Conservation (phyloP, 495 filamentous ascomycete genomes). For the Aspergillus steynii region DNA sequence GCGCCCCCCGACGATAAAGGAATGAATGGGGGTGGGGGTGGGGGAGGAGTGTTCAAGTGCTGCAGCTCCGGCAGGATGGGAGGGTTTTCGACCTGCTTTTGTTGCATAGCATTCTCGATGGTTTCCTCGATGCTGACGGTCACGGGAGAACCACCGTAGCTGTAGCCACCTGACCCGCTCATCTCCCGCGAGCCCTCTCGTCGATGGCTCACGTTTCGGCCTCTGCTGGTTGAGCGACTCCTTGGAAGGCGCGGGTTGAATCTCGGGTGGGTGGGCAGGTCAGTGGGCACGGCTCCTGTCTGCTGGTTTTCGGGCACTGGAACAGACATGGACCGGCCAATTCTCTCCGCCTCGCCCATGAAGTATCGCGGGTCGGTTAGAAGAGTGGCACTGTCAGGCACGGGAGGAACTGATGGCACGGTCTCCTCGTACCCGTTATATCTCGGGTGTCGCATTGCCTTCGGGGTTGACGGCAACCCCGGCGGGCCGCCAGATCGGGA, state of each 20-base stretch:
- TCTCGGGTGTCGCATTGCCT: slow-evolving; percentile 79
- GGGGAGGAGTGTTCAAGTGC: slow-evolving; percentile 72
- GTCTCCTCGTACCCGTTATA: slow-evolving; percentile 57
- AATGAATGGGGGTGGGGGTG: slow-evolving; percentile 49
- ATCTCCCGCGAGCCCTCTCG: slow-evolving; percentile 39
- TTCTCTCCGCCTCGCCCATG: slow-evolving; percentile 52
- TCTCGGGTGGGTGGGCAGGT: slow-evolving; percentile 56
- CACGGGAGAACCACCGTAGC: slow-evolving; percentile 35
- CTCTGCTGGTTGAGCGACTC: slow-evolving; percentile 47
- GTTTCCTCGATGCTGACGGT: slow-evolving; percentile 67
- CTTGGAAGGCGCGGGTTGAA: slow-evolving; percentile 55
- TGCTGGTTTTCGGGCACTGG: slow-evolving; percentile 61
- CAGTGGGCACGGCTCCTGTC: slow-evolving; percentile 40
- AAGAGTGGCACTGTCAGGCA: slow-evolving; percentile 56
- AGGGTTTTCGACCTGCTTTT: slow-evolving; percentile 38
- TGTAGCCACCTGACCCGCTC: slow-evolving; percentile 25
- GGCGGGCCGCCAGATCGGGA: slow-evolving; percentile 46
- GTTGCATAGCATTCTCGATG: slow-evolving; percentile 48
- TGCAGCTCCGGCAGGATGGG: slow-evolving; percentile 81
- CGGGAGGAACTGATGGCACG: slow-evolving; percentile 64
- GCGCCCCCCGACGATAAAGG: slow-evolving; percentile 19
- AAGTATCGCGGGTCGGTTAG: slow-evolving; percentile 65
- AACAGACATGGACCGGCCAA: slow-evolving; percentile 71
- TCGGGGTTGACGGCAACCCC: slow-evolving; percentile 79
- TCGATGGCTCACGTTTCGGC: slow-evolving; percentile 39